These are phyloP conservation scores for Pseudonitzschia multiseries DNA, from an alignment of 108 stramenopile species.

Conservation along the genomic window DNA sequence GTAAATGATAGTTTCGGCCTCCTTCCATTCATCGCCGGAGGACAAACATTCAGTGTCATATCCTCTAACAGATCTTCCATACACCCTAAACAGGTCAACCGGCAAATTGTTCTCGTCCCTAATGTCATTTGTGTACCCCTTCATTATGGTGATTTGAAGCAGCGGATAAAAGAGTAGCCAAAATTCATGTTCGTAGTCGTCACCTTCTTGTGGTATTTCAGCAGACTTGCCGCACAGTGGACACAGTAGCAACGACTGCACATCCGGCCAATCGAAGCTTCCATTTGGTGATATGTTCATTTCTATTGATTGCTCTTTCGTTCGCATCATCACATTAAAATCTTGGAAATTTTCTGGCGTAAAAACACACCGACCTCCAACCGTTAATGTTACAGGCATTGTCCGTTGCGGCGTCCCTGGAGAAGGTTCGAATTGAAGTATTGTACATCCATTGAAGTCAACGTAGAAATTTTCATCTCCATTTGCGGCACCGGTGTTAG, in stretches of 20 bases:
- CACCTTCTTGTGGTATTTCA: slow-evolving; percentile 40
- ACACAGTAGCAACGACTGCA: slow-evolving; percentile 46
- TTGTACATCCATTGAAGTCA: slow-evolving; percentile 51
- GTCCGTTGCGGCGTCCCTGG: slow-evolving; percentile 35
- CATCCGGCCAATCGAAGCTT: slow-evolving; percentile 67
- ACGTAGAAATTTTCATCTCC: slow-evolving; percentile 46
- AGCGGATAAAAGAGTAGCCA: slow-evolving; percentile 67
- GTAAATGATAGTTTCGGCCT: slow-evolving; percentile 42
- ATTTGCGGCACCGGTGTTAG: not conserved
- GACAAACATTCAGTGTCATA: slow-evolving; percentile 35
- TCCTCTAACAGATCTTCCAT: slow-evolving; percentile 60
- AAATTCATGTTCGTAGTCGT: slow-evolving; percentile 45
- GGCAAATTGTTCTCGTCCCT: slow-evolving; percentile 56
- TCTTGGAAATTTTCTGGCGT: slow-evolving; percentile 59
- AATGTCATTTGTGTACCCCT: slow-evolving; percentile 52
- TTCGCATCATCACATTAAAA: slow-evolving; percentile 70
- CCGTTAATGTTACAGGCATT: slow-evolving; percentile 60
- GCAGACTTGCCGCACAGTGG: slow-evolving; percentile 52
- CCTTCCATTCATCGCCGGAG: slow-evolving; percentile 28
- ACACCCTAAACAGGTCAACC: slow-evolving; percentile 58
- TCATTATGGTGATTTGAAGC: slow-evolving; percentile 54
- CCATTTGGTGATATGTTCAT: slow-evolving; percentile 61
- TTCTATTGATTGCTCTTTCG: slow-evolving; percentile 48
- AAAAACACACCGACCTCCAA: slow-evolving; percentile 62
- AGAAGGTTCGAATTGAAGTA: slow-evolving; percentile 57